These are phyloP conservation scores for Aspergillus ustus DNA, from an alignment of 2,329 filamentous ascomycete species.

Conservation along the genomic window DNA sequence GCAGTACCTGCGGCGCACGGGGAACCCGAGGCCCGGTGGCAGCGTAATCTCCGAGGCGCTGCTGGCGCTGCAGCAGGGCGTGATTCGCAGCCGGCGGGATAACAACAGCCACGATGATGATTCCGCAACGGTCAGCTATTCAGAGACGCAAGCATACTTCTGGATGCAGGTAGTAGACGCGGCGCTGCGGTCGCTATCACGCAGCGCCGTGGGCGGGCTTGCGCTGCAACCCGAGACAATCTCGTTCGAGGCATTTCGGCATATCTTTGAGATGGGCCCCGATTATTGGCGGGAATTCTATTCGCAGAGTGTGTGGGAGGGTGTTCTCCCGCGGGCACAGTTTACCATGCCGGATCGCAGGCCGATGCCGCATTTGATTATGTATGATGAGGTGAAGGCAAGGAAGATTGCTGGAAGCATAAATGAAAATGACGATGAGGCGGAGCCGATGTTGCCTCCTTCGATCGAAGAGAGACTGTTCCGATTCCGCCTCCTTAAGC, in stretches of 20 bases:
- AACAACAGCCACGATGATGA: not conserved
- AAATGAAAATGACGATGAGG: no score
- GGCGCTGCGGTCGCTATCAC: not conserved
- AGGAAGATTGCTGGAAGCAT: not conserved
- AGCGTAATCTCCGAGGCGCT: not conserved
- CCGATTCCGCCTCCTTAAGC: not conserved
- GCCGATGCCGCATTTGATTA: not conserved
- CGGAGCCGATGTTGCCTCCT: no score
- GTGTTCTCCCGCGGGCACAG: not conserved
- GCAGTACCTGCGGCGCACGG: not conserved
- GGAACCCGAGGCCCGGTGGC: not conserved
- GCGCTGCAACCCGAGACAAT: no score
- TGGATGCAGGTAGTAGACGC: slow-evolving; percentile 3
- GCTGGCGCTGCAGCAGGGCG: not conserved
- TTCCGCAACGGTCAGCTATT: not conserved
- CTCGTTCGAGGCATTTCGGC: not conserved
- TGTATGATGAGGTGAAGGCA: not conserved
- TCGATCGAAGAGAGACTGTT: not conserved
- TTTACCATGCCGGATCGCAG: not conserved
- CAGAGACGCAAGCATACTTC: slow-evolving; percentile 6
- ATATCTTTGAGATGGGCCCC: not conserved
- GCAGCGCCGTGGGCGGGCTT: no score
- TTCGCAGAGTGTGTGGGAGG: slow-evolving; percentile 1
- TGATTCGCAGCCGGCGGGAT: not conserved
- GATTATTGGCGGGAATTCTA: not conserved